Base-by-base conservation (phyloP, 768 basidiomycete genomes). In the Agrocybe praecox region DNA sequence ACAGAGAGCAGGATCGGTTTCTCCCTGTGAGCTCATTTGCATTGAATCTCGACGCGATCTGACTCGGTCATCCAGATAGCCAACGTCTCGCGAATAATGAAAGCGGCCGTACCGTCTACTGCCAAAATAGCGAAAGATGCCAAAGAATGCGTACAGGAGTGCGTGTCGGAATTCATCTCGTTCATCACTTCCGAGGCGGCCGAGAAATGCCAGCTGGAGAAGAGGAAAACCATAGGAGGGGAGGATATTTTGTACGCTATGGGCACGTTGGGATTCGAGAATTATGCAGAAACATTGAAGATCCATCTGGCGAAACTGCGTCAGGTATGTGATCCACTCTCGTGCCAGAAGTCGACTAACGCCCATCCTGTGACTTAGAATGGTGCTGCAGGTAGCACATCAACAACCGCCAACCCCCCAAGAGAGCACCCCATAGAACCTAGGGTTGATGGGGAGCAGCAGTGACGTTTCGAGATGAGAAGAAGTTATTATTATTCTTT, bases 101-200 rank as follows among this genome's bases (percentile, higher is more conserved):
- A 98, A 73, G 79, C 87, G 43, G 83, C 93, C 11, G 88, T 98
- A 2, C 96, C 96, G 0, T 76, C 87, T 0, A 90, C 90, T 18
- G 93, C 96, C 43, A 98, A 98, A 76, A 96, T 98, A 66, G 92
- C 93, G 8, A 98, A 98, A 72, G 96, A 98, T 73, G 95, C 95
- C 45, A 98, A 98, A 70, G 96, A 98, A 75, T 95, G 93, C 73
- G 94, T 98, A 43, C 96, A 98, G 71, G 96, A 98, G 75, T 97
- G 96, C 74, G 94, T 97, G 54, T 94, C 92, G 43, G 96, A 98
- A 76, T 98, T 97, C 79, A 98, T 98, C 72, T 88, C 87, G 64
- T 98, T 98, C 81, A 94, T 98, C 76, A 97, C 96, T 24, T 92
- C 89, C 44, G 96, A 98, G 72, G 96, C 96, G 5, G 94, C 93